Percentiles rank a stretch among this genome's conserved stretches.
phyloP scores from a whole-genome alignment of 345 rosid species.

The Linum tenue region DNA sequence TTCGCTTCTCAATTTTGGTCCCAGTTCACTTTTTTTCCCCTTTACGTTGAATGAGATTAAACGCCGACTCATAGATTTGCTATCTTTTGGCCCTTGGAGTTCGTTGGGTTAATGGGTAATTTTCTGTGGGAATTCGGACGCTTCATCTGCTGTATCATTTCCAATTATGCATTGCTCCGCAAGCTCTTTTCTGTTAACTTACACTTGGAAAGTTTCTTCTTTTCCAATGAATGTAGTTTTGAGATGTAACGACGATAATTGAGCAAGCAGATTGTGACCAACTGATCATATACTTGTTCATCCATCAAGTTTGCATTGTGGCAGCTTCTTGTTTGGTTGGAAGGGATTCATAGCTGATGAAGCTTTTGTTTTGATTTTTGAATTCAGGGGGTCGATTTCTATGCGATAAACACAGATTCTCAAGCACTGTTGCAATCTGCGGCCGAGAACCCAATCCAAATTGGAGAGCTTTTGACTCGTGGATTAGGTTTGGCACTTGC shows the following conservation, averaged over 20 bases:
- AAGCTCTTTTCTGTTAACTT: too few species aligned
- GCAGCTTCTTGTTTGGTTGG: neutral
- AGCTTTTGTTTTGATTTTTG: neutral
- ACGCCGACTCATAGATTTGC: neutral
- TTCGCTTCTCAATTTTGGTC: neutral
- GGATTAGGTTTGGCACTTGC: slow-evolving; percentile 59
- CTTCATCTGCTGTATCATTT: neutral
- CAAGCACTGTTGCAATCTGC: slow-evolving; percentile 84
- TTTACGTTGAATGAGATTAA: too few species aligned
- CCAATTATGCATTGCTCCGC: too few species aligned
- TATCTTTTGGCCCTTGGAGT: slow-evolving; percentile 8
- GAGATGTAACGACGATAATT: neutral
- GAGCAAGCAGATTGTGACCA: too few species aligned
- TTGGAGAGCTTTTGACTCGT: slow-evolving; percentile 94
- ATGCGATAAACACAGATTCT: slow-evolving; percentile 88
- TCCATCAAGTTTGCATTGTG: neutral
- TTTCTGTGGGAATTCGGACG: slow-evolving; percentile 1
- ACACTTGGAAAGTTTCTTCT: too few species aligned
- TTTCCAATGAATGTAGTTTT: too few species aligned
- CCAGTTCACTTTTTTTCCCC: too few species aligned
- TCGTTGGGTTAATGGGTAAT: neutral
- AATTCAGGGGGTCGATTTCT: slow-evolving; percentile 77
- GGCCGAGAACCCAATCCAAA: slow-evolving; percentile 77
- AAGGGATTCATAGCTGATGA: neutral
- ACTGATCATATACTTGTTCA: neutral